Evolutionary conservation across 2,329 filamentous ascomycete species (phyloP).

Genomic region (Parasarocladium wereldwijsianum): DNA sequence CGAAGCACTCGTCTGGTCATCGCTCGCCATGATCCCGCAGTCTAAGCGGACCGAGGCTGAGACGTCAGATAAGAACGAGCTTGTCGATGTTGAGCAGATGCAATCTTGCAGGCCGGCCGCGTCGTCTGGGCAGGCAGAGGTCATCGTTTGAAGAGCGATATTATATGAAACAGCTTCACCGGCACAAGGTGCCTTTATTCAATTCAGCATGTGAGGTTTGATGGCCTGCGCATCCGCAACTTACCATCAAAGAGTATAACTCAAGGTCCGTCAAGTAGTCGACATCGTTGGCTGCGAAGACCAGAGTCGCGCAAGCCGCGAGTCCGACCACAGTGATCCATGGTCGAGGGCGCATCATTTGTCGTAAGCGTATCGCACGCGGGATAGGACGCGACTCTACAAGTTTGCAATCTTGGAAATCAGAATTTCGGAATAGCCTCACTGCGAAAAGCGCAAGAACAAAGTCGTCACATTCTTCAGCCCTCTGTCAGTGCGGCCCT

Average conservation of each 20-base stretch:
- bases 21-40: constrained; percentile 30
- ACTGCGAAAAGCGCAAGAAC: neutral
- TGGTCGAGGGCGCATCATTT: constrained; percentile 7
- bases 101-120: constrained; percentile 32
- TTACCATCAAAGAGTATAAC: constrained; percentile 26
- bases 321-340: constrained; percentile 8
- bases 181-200: constrained; percentile 32
- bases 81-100: constrained; percentile 33
- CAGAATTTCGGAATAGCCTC: neutral
- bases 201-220: constrained; percentile 5
- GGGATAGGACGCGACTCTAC: neutral
- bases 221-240: constrained; percentile 1
- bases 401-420: neutral
- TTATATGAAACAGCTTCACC: constrained; percentile 28
- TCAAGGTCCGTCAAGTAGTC: constrained; percentile 29
- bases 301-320: constrained; percentile 2
- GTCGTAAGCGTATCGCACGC: neutral
- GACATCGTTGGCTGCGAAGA: constrained; percentile 11
- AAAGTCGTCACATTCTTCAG: neutral
- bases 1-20: constrained; percentile 27
- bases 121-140: constrained; percentile 23
- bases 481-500: no score
- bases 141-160: constrained; percentile 26
- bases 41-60: constrained; percentile 23
- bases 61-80: constrained; percentile 18